Evolutionary conservation across 2,329 filamentous ascomycete species (phyloP), one percentile per base, ranked within the genome.

Genomic region (Sordariomycetes sp.): DNA sequence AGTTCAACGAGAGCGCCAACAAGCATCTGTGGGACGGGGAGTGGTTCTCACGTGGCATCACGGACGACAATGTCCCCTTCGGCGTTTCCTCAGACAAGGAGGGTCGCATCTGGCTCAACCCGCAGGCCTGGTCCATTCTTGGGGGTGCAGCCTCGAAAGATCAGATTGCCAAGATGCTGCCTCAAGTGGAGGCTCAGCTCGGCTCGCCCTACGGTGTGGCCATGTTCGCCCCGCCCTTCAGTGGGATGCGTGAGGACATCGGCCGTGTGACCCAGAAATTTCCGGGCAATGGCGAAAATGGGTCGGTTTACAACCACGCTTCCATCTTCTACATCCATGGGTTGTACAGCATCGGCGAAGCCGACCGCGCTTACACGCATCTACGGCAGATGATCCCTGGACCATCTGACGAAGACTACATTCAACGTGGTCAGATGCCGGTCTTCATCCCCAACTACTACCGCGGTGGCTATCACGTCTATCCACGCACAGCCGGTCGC

Each of bases 381-480:
- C 54, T 75, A 10, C 61, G 70, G 2, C 63, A 69, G 42, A 64
- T 75, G 59, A 58, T 75, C 4, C 69, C 71, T 0, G 71, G 71
- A 0, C 71, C 71, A 0, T 51, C 43, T 21, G 62, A 68, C 25
- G 58, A 61, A 7, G 70, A 75, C 42, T 66, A 71, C 38, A 29
- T 62, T 16, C 67, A 64, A 40, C 58, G 71, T 11, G 71, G 71
- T 9, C 71, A 75, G 51, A 52, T 75, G 29, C 71, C 71, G 1
- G 59, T 73, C 12, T 75, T 68, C 46, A 69, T 75, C 25, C 71
- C 71, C 11, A 75, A 74, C 46, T 75, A 75, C 52, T 75, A 74
- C 54, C 65, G 68, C 15, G 68, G 68, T 3, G 68, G 62, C 1
- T 70, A 58, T 50, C 57, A 57, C 33, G 48, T 63, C 46, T 63